A percentile compares a stretch with the other conserved stretches of the same genome.
These are phyloP conservation scores for Manihot esculenta DNA, from an alignment of 441 rosid genomes.

Conservation along the genomic window DNA sequence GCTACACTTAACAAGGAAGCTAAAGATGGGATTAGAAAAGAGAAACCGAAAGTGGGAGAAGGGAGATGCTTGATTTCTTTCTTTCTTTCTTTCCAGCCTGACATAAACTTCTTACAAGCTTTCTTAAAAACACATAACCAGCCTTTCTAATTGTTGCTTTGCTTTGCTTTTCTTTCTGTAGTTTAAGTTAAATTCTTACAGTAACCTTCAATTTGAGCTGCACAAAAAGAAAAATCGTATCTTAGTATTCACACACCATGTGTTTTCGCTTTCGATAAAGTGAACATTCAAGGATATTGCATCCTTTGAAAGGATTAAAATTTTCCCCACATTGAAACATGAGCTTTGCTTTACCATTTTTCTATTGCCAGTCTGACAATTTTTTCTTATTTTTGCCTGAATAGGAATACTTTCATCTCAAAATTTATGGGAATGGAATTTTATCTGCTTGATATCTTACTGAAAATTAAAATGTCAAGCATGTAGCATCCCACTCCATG, in stretches of 20 bases:
- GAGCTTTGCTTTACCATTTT: neutral
- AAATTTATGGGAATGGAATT: too few species aligned
- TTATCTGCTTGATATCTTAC: too few species aligned
- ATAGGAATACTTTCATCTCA: too few species aligned
- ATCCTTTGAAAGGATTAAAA: neutral
- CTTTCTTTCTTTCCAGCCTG: conserved; percentile 21
- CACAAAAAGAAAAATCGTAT: neutral
- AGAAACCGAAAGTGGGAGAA: conserved; percentile 30
- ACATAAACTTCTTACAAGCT: conserved; percentile 7
- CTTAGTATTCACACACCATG: conserved; percentile 8
- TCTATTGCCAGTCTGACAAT: neutral
- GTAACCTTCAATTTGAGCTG: neutral
- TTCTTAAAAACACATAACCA: conserved; percentile 4
- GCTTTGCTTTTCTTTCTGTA: neutral
- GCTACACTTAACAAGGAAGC: neutral
- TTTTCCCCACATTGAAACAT: neutral
- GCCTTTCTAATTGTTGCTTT: neutral
- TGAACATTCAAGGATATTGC: neutral
- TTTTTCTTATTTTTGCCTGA: too few species aligned
- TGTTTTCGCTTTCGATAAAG: conserved; percentile 12
- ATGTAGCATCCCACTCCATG: too few species aligned
- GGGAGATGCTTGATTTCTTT: conserved; percentile 14
- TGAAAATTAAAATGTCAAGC: too few species aligned
- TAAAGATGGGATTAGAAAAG: conserved; percentile 17
- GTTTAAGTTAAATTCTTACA: too few species aligned